Evolutionary conservation across 306 rosid genomes (phyloP).

Genomic region (Luffa aegyptiaca): DNA sequence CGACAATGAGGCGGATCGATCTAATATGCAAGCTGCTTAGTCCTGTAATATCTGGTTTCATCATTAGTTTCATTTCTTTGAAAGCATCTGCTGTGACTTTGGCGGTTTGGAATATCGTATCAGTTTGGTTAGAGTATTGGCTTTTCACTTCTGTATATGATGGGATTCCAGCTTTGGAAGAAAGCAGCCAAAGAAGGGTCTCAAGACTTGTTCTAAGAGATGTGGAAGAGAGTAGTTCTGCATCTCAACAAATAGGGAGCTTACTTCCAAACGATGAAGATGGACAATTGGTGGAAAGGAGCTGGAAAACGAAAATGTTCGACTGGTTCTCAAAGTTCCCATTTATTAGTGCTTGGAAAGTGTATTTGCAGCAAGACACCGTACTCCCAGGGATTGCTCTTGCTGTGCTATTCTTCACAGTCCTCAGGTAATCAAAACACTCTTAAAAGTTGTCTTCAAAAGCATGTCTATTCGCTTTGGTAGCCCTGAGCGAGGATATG

Average conservation of each 20-base stretch:
- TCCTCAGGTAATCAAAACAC: conserved; percentile 50
- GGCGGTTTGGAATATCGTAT: conserved; percentile 58
- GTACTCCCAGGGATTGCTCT: conserved; percentile 75
- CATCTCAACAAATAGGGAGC: conserved; percentile 20
- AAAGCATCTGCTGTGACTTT: conserved; percentile 71
- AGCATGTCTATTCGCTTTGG: not conserved
- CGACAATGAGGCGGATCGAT: conserved; percentile 68
- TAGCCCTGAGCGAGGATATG: not conserved
- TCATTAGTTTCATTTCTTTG: conserved; percentile 72
- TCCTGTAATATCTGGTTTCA: conserved; percentile 76
- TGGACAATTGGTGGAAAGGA: conserved; percentile 8
- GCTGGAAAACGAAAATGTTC: conserved; percentile 11
- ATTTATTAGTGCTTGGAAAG: conserved; percentile 61
- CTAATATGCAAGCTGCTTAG: conserved; percentile 70
- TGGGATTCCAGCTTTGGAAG: conserved; percentile 60
- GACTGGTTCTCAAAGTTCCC: conserved; percentile 32
- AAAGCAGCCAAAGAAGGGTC: conserved; percentile 43
- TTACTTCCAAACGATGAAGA: conserved; percentile 17
- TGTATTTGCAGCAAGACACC: conserved; percentile 62
- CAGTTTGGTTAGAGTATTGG: conserved; percentile 82
- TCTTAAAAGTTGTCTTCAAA: not conserved
- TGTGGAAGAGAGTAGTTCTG: conserved; percentile 12
- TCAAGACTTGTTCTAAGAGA: conserved; percentile 27
- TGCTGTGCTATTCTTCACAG: conserved; percentile 72
- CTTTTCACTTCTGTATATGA: conserved; percentile 63